phyloP scores from a whole-genome alignment of 768 basidiomycete species.

The Lactarius hengduanensis region DNA sequence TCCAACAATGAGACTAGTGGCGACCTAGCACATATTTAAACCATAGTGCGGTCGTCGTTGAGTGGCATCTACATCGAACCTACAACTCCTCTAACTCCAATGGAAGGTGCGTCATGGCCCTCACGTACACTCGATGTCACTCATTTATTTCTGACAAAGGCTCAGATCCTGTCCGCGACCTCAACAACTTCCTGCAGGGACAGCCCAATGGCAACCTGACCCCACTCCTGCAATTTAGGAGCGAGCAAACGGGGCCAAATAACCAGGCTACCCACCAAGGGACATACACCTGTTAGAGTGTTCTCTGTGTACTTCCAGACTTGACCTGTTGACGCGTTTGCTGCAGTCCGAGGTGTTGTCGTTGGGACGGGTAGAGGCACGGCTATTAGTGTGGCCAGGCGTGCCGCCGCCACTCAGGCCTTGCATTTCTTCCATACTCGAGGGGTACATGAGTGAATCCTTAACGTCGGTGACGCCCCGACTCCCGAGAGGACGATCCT shows the following conservation, averaged over 20 bases:
- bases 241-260: neutral
- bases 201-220: neutral
- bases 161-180: conserved; percentile 10
- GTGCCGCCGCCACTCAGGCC: conserved; percentile 2
- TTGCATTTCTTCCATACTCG: neutral
- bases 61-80: neutral
- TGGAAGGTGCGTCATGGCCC: conserved; percentile 3
- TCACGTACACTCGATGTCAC: neutral
- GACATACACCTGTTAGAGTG: conserved; percentile 9
- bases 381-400: neutral
- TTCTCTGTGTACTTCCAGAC: neutral
- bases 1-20: neutral
- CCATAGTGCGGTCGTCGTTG: neutral
- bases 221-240: neutral
- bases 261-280: conserved; percentile 1
- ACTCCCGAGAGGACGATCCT: too few relatives aligned
- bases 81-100: neutral
- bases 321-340: neutral
- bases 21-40: conserved; percentile 5
- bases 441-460: neutral
- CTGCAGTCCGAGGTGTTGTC: neutral
- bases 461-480: neutral
- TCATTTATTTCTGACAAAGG: conserved; percentile 2
- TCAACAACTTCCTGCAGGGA: conserved; percentile 20
- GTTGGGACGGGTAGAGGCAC: neutral